Evolutionary conservation across 768 basidiomycete species (phyloP), one percentile per base, ranked within the genome.

Genomic region (Mycena alexandri): DNA sequence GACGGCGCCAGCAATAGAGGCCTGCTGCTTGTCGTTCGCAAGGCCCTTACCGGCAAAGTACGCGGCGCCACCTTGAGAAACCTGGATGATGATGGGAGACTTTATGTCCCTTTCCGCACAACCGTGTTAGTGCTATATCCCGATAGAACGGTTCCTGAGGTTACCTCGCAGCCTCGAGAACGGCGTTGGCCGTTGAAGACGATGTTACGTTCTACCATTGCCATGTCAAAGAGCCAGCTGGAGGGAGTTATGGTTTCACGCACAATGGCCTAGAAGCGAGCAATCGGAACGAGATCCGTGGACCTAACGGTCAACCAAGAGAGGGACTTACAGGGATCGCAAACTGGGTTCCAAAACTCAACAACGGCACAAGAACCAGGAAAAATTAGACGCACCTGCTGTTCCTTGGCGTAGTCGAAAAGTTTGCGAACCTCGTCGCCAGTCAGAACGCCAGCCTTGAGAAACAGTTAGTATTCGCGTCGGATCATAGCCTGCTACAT

Each of bases 31-130:
- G 79, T 92, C 94, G 79, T 99, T 99, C 74, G 92, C 83, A 64
- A 99, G 87, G 33, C 96, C 97, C 81, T 99, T 99, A 69, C 98
- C 98, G 50, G 95, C 95, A 76, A 93, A 98, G 87, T 92, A 98
- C 58, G 96, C 97, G 68, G 89, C 87, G 75, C 98, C 98, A 63
- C 98, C 98, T 79, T 99, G 96, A 61, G 98, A 99, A 70, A 96
- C 91, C 78, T 99, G 98, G 75, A 98, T 84, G 81, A 99, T 99
- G 82, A 99, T 96, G 65, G 97, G 97, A 34, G 97, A 87, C 80
- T 99, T 98, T 86, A 93, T 89, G 79, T 98, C 98, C 71, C 94
- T 94, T 74, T 50, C 62, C 34, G 52, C 25, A 14, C 22, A 22
- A 77, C 67, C 61, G 66, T 63, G 56, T 50, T 19, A 48, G 52